Percentiles rank a stretch among this genome's conserved stretches.
Evolutionary conservation across 2,329 filamentous ascomycete genomes (phyloP).

Genomic region (Tolypocladium sp.): DNA sequence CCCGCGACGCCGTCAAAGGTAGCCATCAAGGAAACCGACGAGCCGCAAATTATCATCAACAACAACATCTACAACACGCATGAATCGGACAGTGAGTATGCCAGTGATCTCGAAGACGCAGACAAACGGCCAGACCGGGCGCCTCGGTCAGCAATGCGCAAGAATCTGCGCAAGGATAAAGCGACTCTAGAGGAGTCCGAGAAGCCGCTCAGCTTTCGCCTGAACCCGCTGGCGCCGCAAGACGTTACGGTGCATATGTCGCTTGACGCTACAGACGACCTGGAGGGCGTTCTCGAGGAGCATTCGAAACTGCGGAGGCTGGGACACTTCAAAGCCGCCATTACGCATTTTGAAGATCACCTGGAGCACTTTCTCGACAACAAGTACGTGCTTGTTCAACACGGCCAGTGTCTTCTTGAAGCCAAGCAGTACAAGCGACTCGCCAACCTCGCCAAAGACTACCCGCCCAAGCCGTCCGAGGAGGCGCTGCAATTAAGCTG

Average conservation of each 20-base stretch:
- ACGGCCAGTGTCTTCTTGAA: slow-evolving; percentile 2
- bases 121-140: not conserved
- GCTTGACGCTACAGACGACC: not conserved
- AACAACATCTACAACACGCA: not conserved
- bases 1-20: not conserved
- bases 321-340: slow-evolving; percentile 1
- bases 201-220: not conserved
- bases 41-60: not conserved
- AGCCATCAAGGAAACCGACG: too few relatives aligned
- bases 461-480: not conserved
- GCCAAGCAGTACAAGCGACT: not conserved
- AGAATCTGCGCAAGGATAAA: not conserved
- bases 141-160: not conserved
- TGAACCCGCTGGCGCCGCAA: not conserved
- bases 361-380: not conserved
- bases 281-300: not conserved
- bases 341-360: not conserved
- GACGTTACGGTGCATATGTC: slow-evolving; percentile 3
- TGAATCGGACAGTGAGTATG: not conserved
- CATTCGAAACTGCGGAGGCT: not conserved
- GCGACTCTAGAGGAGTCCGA: too few relatives aligned
- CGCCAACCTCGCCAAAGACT: not conserved
- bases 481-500: not conserved
- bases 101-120: not conserved
- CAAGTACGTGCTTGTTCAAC: not conserved